Base-by-base conservation (phyloP, 768 basidiomycete species). In the Boletus subparvulus region DNA sequence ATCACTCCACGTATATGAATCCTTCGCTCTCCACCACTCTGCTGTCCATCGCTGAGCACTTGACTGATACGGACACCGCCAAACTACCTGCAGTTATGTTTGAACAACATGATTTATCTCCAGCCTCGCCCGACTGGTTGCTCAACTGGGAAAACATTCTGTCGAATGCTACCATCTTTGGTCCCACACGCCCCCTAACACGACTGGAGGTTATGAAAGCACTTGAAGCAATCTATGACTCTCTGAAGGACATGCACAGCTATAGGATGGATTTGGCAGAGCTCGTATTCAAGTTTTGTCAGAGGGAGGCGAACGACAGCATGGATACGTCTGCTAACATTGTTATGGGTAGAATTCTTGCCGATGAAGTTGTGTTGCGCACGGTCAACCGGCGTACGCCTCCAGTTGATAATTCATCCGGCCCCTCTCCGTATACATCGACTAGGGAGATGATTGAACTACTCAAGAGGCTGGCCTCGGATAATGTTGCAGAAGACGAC, bases 51-150 rank as follows among this genome's bases (percentile, higher is more conserved):
- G 80, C 86, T 24, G 80, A 83, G n/a, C 83, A 91, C 65, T 75
- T 92, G 26, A 78, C 84, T 3, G 90, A 92, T 60, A 64, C 68
- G 16, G 86, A 90, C 65, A 87, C 87, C 0, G 80, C 83, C 0
- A 79, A 79, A 50, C 76, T 90, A 3, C 82, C 89, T 9, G 65
- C 65, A 12, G 72, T 83, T 50, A 87, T 92, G 85, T 74, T 78
- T 37, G 83, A 84, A 44, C 83, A 87, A 54, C 83, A 87, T 60
- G 81, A 83, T 47, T 77, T 91, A 33, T 85, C 83, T 3, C 90
- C 90, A 1, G 86, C 86, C 12, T 84, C 85, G 1, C 82, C 85
- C 0, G 79, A 83, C 6, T 92, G 90, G 90, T 69, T 91, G 28
- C 72, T 73, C 17, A 85, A 86, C 64, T 91, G 90, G 90, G 68